phyloP scores from a whole-genome alignment of 2,329 filamentous ascomycete species.

The Aspergillus tubingensis region DNA sequence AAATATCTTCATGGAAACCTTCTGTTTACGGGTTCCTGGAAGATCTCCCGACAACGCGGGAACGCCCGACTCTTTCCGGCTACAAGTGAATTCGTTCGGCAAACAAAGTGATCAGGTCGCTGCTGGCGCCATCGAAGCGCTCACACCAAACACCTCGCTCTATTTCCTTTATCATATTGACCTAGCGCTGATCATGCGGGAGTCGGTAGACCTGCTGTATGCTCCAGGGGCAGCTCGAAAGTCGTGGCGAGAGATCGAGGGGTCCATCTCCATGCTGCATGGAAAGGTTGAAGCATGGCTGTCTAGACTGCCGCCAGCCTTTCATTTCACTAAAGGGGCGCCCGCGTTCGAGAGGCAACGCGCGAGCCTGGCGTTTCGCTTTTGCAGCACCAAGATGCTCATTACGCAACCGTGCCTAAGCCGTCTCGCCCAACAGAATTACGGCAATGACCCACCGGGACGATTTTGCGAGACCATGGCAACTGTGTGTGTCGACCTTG shows the following conservation, averaged over 20 bases:
- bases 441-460: constrained; percentile 26
- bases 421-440: constrained; percentile 34
- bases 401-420: constrained; percentile 48
- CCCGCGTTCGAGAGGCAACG: constrained; percentile 36
- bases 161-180: constrained; percentile 45
- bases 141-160: constrained; percentile 39
- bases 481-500: constrained; percentile 38
- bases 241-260: constrained; percentile 41
- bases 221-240: constrained; percentile 38
- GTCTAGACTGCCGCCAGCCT: constrained; percentile 39
- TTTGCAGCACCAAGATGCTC: constrained; percentile 46
- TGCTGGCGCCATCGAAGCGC: constrained; percentile 29
- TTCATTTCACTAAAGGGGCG: constrained; percentile 35
- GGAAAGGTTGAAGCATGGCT: constrained; percentile 42
- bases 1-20: constrained; percentile 27
- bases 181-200: constrained; percentile 37
- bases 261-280: constrained; percentile 37
- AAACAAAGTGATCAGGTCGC: constrained; percentile 26
- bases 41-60: constrained; percentile 11
- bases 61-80: constrained; percentile 18
- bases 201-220: constrained; percentile 41
- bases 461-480: constrained; percentile 39
- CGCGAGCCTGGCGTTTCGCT: constrained; percentile 42
- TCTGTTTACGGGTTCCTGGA: constrained; percentile 22
- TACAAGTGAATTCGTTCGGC: constrained; percentile 10